Evolutionary conservation across 768 basidiomycete species (phyloP), one percentile per base, ranked within the genome.

Genomic region (Xanthoconium stramineum): DNA sequence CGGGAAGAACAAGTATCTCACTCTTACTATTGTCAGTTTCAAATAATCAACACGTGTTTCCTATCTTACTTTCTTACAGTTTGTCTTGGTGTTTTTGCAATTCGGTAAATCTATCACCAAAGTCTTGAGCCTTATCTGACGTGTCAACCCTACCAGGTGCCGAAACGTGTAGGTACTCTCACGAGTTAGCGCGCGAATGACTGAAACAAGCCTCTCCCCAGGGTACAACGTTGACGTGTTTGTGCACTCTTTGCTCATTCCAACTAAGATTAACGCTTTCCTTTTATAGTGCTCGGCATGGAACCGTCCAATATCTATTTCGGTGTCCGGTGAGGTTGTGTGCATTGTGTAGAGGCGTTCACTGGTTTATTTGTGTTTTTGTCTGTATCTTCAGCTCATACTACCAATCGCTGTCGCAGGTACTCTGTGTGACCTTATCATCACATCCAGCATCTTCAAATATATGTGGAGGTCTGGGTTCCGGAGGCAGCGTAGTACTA

Each of bases 391-490:
- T 24, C 45, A 61, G 60, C 19, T 50, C 15, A 53, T 53, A 39
- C 17, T 58, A 15, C 47, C 46, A 12, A 52, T 58, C n/a, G 17
- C 60, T 17, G 5, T n/a, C 12, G 14, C 58, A 19, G 49, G 44
- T 40, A 47, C 40, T 14, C 0, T 53, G 6, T 56, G 61, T 17
- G 54, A 59, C 36, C 20, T 61, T 29, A n/a, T 61, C 42, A 59
- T 59, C 33, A 52, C 55, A 32, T 30, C 2, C 6, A 33, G 42
- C 10, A 40, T 53, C 46, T 37, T 61, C 36, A 61, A 61, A 37
- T 61, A 61, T 20, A 40, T 61, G 51, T 61, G 61, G 61, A 52
- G n/a, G 42, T 52, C 60, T 29, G 48, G 51, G 19, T 55, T 61
- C 36, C 57, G 44, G 19, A 54, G 28, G 17, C 50, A 13, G n/a